A percentile compares a stretch with the other conserved stretches of the same genome.
These are phyloP conservation scores for Cyclotella kingstonii DNA, from an alignment of 108 stramenopile species.

Conservation along the genomic window DNA sequence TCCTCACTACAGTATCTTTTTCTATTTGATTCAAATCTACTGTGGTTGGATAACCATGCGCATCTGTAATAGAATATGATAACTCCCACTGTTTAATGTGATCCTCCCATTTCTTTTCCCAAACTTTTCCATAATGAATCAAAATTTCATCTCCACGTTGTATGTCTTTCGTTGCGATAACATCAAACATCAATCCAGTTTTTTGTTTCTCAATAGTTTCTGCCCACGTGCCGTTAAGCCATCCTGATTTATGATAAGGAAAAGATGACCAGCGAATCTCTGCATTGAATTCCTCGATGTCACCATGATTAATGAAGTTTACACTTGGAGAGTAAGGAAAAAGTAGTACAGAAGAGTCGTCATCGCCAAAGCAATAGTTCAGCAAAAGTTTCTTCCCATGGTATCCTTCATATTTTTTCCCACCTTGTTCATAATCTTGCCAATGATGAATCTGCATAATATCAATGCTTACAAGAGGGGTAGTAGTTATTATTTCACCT, in stretches of 20 bases:
- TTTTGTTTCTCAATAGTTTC: slow-evolving; percentile 5
- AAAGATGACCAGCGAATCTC: slow-evolving; percentile 34
- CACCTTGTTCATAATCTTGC: not conserved
- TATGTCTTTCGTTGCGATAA: slow-evolving; percentile 53
- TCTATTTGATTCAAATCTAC: slow-evolving; percentile 9
- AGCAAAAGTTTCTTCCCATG: slow-evolving; percentile 43
- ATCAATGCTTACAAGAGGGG: slow-evolving; percentile 26
- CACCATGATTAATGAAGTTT: slow-evolving; percentile 48
- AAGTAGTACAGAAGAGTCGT: slow-evolving; percentile 47
- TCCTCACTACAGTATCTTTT: slow-evolving; percentile 32
- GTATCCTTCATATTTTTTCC: not conserved
- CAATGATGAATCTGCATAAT: not conserved
- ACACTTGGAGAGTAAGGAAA: slow-evolving; percentile 50
- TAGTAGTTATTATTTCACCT: slow-evolving; percentile 37
- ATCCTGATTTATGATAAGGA: slow-evolving; percentile 17
- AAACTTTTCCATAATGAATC: not conserved
- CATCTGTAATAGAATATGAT: slow-evolving; percentile 9
- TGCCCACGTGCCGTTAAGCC: slow-evolving; percentile 10
- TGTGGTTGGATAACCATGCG: slow-evolving; percentile 3
- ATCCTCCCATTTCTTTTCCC: slow-evolving; percentile 24
- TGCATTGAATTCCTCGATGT: slow-evolving; percentile 37
- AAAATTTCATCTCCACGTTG: slow-evolving; percentile 21
- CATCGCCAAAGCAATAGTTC: slow-evolving; percentile 64
- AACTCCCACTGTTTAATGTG: slow-evolving; percentile 47
- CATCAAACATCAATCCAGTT: slow-evolving; percentile 46